Percentiles rank a stretch among this genome's conserved stretches.
These are phyloP conservation scores for Clavispora asparagi DNA, from an alignment of 805 yeast genomes.

Conservation along the genomic window DNA sequence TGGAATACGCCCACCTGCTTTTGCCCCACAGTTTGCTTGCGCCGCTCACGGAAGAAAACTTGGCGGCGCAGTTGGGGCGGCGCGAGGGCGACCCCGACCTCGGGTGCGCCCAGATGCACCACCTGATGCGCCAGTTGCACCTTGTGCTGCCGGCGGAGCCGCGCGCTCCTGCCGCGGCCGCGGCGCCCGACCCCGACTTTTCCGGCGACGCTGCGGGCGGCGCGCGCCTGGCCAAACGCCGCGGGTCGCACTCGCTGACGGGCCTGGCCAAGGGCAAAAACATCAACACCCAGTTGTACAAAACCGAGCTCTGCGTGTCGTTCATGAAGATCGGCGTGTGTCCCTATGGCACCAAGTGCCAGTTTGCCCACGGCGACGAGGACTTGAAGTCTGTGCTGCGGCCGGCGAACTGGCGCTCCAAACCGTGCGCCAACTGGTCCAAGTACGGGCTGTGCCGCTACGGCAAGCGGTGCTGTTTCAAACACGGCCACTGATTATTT, in stretches of 20 bases:
- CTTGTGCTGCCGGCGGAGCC: neutral
- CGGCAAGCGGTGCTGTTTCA: constrained; percentile 89
- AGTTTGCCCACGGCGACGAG: constrained; percentile 84
- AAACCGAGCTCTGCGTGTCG: constrained; percentile 85
- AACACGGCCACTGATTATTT: constrained; percentile 48
- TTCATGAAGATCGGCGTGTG: constrained; percentile 63
- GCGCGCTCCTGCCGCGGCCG: too few relatives aligned
- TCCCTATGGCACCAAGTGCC: constrained; percentile 89
- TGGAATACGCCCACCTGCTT: constrained; percentile 18
- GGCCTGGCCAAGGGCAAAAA: constrained; percentile 4
- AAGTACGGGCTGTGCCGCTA: constrained; percentile 79
- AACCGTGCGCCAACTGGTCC: constrained; percentile 86
- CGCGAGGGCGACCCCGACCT: constrained; percentile 7
- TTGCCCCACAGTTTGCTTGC: constrained; percentile 21
- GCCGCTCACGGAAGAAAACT: constrained; percentile 35
- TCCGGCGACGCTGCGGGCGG: too few relatives aligned
- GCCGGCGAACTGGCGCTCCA: constrained; percentile 83
- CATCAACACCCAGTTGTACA: constrained; percentile 67
- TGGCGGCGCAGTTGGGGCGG: constrained; percentile 11
- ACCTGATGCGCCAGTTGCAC: constrained; percentile 9
- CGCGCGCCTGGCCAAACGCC: constrained; percentile 2
- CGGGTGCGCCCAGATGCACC: constrained; percentile 10
- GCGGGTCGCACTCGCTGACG: constrained; percentile 6
- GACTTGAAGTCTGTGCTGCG: constrained; percentile 72
- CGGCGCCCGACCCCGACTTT: too few relatives aligned